Conservation (phyloP, 768 basidiomycete species). For the Amanita jacksonii region DNA sequence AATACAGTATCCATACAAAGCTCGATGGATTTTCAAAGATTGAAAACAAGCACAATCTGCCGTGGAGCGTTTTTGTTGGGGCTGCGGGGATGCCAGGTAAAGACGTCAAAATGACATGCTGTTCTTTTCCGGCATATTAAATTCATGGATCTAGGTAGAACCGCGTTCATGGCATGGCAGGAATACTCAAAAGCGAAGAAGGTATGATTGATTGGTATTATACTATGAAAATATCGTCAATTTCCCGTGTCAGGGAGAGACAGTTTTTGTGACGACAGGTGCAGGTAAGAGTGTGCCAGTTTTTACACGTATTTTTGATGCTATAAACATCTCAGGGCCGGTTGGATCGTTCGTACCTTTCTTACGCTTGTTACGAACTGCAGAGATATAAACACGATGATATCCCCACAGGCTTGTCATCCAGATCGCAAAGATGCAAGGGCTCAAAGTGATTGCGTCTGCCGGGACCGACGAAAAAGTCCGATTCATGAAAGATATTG, state of each 20-base stretch:
- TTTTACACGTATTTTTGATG: neutral
- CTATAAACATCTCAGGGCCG: too few species aligned
- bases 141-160: conserved; percentile 26
- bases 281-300: conserved; percentile 12
- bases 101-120: neutral
- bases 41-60: conserved; percentile 28
- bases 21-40: conserved; percentile 15
- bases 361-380: neutral
- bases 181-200: conserved; percentile 29
- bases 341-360: conserved; percentile 49
- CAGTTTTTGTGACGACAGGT: conserved; percentile 31
- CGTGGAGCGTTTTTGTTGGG: conserved; percentile 34
- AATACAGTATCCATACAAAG: conserved; percentile 22
- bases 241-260: too few species aligned
- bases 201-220: conserved; percentile 15
- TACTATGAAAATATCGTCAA: too few species aligned
- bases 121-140: neutral
- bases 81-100: conserved; percentile 45
- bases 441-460: conserved; percentile 58
- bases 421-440: conserved; percentile 42
- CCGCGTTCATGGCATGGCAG: conserved; percentile 31
- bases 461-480: conserved; percentile 73
- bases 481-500: conserved; percentile 45
- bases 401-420: conserved; percentile 26
- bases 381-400: too few species aligned